Evolutionary conservation across 768 basidiomycete genomes (phyloP), one percentile per base, ranked within the genome.

Genomic region (Phlebiopsis gigantea): DNA sequence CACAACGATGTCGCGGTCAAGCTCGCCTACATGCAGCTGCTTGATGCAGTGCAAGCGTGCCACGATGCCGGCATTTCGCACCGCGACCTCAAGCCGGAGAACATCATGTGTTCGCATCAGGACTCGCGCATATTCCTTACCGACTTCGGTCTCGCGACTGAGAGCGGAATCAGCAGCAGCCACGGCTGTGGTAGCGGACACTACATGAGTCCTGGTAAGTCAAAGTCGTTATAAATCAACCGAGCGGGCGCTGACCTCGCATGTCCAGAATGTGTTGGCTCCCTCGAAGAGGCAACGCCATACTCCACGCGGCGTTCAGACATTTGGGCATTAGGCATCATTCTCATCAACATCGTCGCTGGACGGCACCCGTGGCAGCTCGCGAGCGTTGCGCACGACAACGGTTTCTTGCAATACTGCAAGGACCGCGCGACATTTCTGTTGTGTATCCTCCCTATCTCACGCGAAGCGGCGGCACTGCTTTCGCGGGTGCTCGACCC

Each of bases 281-380:
- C 77, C 46, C 77, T 84, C 57, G 78, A 80, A 43, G 76, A 74
- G 7, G 75, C 76, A 54, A 79, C 79, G 56, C 74, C 82, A 1
- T 99, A 98, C 73, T 85, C 87, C 15, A 90, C 94, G 10, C 78
- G 82, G 59, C 80, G 80, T 65, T 96, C 96, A 69, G 96, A 99
- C 70, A 81, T 97, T 59, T 99, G 96, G 96, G 90, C 94, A 1
- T 76, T 98, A 34, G 96, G 94, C 24, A 88, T 98, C 62, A 91
- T 99, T 61, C 85, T 99, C 42, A 83, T 96, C 68, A 99, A 99
- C 70, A 82, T 99, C 41, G 82, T 89, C 19, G 96, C 93, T n/a
- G 93, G 93, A 2, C 83, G 94, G 39, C 97, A 97, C 66, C 96
- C 96, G 4, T 98, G 96, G 96, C 88, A 88, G 68, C 84, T 90